Percentiles rank a stretch among this genome's conserved stretches.
phyloP scores from a whole-genome alignment of 2,329 filamentous ascomycete genomes.

The Seiridium cupressi region DNA sequence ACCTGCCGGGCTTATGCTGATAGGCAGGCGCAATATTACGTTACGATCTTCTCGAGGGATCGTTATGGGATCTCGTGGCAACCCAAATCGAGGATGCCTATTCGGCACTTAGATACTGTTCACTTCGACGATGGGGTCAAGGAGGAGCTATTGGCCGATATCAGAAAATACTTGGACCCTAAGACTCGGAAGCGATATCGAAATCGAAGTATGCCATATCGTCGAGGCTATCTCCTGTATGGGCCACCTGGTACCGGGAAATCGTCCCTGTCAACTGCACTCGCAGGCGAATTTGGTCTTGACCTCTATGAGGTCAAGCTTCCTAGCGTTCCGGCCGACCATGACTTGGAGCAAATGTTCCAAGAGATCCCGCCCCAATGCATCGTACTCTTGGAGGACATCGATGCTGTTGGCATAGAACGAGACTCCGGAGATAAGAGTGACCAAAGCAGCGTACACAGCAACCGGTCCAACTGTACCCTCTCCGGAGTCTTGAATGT shows the following conservation, averaged over 20 bases:
- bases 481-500: conserved; percentile 61
- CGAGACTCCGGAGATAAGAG: conserved; percentile 28
- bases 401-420: conserved; percentile 46
- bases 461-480: conserved; percentile 40
- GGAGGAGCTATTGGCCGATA: conserved; percentile 44
- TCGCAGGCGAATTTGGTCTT: conserved; percentile 50
- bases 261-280: conserved; percentile 46
- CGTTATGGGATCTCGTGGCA: conserved; percentile 37
- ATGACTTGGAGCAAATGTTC: conserved; percentile 48
- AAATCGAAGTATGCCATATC: conserved; percentile 63
- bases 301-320: conserved; percentile 53
- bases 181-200: conserved; percentile 55
- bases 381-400: conserved; percentile 55
- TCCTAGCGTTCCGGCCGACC: conserved; percentile 37
- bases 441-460: conserved; percentile 15
- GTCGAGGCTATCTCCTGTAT: conserved; percentile 39
- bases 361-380: conserved; percentile 50
- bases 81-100: conserved; percentile 7
- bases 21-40: conserved; percentile 45
- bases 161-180: conserved; percentile 50
- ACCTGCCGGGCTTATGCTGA: conserved; percentile 47
- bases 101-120: conserved; percentile 32
- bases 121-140: conserved; percentile 47
- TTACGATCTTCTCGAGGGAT: conserved; percentile 46
- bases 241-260: conserved; percentile 31